These are phyloP conservation scores for Cajanus cajan DNA, from an alignment of 306 rosid genomes.

Conservation along the genomic window DNA sequence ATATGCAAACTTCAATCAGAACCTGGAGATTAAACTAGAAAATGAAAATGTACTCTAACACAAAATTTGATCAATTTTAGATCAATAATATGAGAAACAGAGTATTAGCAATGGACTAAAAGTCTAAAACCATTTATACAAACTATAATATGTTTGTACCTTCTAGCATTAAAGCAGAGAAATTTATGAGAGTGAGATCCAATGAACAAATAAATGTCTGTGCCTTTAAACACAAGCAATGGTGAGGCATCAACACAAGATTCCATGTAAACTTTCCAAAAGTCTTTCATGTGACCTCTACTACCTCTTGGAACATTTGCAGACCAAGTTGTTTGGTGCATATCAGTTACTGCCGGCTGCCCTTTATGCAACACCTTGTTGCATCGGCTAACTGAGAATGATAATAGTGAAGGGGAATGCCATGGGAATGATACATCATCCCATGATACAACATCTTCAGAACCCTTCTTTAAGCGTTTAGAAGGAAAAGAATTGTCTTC, in stretches of 20 bases:
- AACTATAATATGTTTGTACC: conserved; percentile 46
- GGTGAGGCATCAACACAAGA: conserved; percentile 98
- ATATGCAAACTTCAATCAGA: background rate
- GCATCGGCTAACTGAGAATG: conserved; percentile 81
- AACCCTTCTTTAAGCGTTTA: conserved; percentile 53
- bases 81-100: background rate
- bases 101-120: background rate
- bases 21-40: conserved; percentile 8
- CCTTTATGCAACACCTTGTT: conserved; percentile 60
- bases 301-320: conserved; percentile 42
- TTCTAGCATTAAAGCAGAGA: conserved; percentile 73
- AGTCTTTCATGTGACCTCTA: conserved; percentile 47
- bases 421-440: conserved; percentile 43
- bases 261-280: conserved; percentile 80
- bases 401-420: conserved; percentile 40
- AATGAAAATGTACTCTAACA: conserved; percentile 7
- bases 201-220: conserved; percentile 62
- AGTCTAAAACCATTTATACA: conserved; percentile 11
- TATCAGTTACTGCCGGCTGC: conserved; percentile 25
- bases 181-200: conserved; percentile 91
- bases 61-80: background rate
- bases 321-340: conserved; percentile 39
- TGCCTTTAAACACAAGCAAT: conserved; percentile 57
- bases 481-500: conserved; percentile 33
- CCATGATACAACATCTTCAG: conserved; percentile 28